Evolutionary conservation across 2,329 filamentous ascomycete genomes (phyloP).

Genomic region (Cercospora sp.): DNA sequence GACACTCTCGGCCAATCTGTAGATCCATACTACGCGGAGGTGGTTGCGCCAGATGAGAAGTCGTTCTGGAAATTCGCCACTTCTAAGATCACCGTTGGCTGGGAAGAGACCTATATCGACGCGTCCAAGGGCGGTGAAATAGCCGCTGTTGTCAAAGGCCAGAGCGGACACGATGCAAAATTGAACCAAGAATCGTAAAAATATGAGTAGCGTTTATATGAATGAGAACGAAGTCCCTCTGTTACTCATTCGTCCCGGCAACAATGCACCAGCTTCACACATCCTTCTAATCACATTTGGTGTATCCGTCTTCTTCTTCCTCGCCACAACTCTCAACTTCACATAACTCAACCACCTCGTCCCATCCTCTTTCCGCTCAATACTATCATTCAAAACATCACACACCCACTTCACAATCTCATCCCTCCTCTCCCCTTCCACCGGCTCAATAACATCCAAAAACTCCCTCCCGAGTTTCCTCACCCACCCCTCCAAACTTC

Average conservation of each 20-base stretch:
- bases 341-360: constrained; percentile 53
- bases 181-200: not conserved
- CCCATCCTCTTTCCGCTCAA: constrained; percentile 57
- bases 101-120: constrained; percentile 21
- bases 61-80: constrained; percentile 18
- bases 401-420: constrained; percentile 56
- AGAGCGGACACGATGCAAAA: constrained; percentile 3
- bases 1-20: not conserved
- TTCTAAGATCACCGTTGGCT: constrained; percentile 19
- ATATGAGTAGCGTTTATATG: not conserved
- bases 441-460: constrained; percentile 48
- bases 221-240: constrained; percentile 8
- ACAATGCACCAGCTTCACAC: constrained; percentile 4
- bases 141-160: not conserved
- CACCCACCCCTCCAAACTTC: constrained; percentile 63
- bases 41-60: constrained; percentile 23
- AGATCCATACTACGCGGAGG: constrained; percentile 25
- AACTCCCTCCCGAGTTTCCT: constrained; percentile 61
- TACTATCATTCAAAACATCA: constrained; percentile 57
- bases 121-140: not conserved
- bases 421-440: constrained; percentile 54
- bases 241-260: constrained; percentile 10
- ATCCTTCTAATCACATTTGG: constrained; percentile 5
- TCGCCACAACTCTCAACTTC: constrained; percentile 45
- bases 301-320: constrained; percentile 25